A percentile compares a stretch with the other conserved stretches of the same genome.
Conservation (phyloP, 164 flowering plant species). For the Tetrastigma voinierianum region DNA sequence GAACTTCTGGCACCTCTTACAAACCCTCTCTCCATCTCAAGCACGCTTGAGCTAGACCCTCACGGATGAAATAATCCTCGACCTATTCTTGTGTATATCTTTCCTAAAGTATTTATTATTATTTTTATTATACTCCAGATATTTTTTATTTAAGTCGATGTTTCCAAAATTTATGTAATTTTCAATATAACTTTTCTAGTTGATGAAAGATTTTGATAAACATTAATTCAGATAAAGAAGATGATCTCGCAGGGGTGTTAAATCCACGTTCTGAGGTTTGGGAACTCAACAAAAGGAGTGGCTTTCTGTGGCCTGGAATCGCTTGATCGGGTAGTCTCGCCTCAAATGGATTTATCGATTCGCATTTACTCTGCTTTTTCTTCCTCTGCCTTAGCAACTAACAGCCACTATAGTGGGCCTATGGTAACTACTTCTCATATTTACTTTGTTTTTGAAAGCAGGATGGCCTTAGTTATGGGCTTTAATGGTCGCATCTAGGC, state of each 20-base stretch:
- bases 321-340: slow-evolving; percentile 69
- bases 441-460: slow-evolving; percentile 21
- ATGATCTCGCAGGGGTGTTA: slow-evolving; percentile 92
- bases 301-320: slow-evolving; percentile 71
- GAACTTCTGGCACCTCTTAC: no score
- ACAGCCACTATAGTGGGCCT: not conserved
- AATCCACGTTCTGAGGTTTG: slow-evolving; percentile 97
- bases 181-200: no score
- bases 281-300: slow-evolving; percentile 76
- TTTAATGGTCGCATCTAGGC: slow-evolving; percentile 72
- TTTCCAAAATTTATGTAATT: no score
- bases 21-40: no score
- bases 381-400: not conserved
- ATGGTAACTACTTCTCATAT: not conserved
- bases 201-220: no score
- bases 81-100: no score
- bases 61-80: no score
- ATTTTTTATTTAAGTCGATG: no score
- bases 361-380: slow-evolving; percentile 39
- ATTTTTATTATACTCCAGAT: no score
- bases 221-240: slow-evolving; percentile 76
- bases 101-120: no score
- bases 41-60: no score
- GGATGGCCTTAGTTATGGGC: slow-evolving; percentile 88
- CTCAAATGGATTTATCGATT: slow-evolving; percentile 72